phyloP scores from a whole-genome alignment of 208 protist genomes.

The Trypanosoma platydactyli region DNA sequence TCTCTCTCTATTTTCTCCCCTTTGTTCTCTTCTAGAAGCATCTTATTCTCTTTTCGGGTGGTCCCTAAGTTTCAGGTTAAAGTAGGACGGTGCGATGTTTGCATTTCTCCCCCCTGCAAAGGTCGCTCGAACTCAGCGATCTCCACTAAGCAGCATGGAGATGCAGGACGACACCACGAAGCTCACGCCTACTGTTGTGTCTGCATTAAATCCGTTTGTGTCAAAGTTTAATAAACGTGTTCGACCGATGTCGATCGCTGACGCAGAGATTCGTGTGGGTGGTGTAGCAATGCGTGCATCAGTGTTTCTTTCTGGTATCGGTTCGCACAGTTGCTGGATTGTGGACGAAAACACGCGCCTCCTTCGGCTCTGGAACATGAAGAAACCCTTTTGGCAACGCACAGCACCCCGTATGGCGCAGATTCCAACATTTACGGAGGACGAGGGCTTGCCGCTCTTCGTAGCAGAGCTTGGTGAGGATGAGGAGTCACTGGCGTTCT shows the following conservation, averaged over 20 bases:
- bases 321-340: constrained; percentile 74
- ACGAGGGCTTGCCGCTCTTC: constrained; percentile 66
- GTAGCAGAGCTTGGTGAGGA: constrained; percentile 66
- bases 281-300: constrained; percentile 23
- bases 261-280: constrained; percentile 29
- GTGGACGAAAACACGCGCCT: constrained; percentile 68
- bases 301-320: constrained; percentile 63
- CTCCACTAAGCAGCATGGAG: constrained; percentile 14
- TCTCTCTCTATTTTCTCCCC: neutral
- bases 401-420: constrained; percentile 56
- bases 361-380: constrained; percentile 72
- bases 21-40: neutral
- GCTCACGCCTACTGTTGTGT: constrained; percentile 5
- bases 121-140: constrained; percentile 75
- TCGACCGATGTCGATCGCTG: constrained; percentile 24
- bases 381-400: constrained; percentile 42
- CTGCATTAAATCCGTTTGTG: constrained; percentile 6
- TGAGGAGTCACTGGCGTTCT: constrained; percentile 77
- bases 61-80: neutral
- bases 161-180: neutral
- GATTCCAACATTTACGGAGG: constrained; percentile 64
- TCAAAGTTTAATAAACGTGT: constrained; percentile 6
- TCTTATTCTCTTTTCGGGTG: neutral
- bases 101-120: constrained; percentile 64
- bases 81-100: constrained; percentile 26